Evolutionary conservation across 495 filamentous ascomycete species (phyloP).

Genomic region (Neurospora terricola): DNA sequence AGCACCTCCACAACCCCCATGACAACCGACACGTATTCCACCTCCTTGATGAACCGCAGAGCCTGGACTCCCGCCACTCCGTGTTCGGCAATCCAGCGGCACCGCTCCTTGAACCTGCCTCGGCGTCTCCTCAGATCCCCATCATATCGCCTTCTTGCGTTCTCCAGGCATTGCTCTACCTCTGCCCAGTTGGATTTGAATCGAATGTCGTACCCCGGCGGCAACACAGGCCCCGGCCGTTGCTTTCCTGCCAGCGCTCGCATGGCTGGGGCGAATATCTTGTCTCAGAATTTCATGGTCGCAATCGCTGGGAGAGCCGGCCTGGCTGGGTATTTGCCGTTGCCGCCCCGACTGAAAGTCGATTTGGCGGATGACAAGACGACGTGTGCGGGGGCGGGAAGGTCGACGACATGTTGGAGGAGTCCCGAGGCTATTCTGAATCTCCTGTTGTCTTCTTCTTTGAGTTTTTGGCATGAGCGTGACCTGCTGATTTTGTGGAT

Average conservation of each 20-base stretch:
- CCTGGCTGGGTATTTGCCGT: not conserved
- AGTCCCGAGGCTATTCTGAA: not conserved
- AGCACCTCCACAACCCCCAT: not conserved
- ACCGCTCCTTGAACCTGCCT: not conserved
- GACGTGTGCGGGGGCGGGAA: not conserved
- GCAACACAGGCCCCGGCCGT: not conserved
- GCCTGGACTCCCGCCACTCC: not conserved
- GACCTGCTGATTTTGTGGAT: not conserved
- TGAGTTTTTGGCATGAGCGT: not conserved
- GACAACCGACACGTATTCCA: not conserved
- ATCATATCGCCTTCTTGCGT: not conserved
- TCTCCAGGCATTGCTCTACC: not conserved
- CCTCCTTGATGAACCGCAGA: not conserved
- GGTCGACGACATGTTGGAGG: not conserved
- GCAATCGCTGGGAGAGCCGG: not conserved
- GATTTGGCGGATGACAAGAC: not conserved
- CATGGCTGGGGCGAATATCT: not conserved
- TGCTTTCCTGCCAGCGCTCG: not conserved
- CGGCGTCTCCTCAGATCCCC: not conserved
- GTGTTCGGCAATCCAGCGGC: not conserved
- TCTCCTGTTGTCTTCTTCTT: not conserved
- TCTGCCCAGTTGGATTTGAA: not conserved
- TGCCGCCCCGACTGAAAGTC: not conserved
- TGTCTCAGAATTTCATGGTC: not conserved
- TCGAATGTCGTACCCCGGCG: not conserved